Evolutionary conservation across 192 early-diverging fungal genomes (phyloP).

Genomic region (Globomyces pollinis-pini): DNA sequence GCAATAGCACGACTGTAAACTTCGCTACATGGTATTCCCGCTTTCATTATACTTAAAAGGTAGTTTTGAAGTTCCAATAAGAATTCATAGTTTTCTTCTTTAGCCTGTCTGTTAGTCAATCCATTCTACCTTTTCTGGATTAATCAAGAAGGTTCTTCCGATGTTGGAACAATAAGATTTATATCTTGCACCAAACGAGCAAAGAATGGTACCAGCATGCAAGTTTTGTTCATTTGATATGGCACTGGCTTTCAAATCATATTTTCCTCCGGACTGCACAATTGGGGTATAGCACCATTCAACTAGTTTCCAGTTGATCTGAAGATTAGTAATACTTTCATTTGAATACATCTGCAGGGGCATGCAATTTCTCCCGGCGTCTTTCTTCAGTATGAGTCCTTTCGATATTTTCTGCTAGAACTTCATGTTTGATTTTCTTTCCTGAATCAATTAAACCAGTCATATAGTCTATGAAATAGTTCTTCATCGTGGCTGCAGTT

Average conservation of each 20-base stretch:
- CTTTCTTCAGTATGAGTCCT: slow-evolving; percentile 57
- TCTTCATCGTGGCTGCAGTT: slow-evolving; percentile 69
- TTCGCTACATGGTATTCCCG: slow-evolving; percentile 67
- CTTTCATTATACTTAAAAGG: slow-evolving; percentile 57
- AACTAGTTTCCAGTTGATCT: slow-evolving; percentile 52
- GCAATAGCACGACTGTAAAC: slow-evolving; percentile 65
- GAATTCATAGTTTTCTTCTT: slow-evolving; percentile 92
- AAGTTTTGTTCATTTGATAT: slow-evolving; percentile 63
- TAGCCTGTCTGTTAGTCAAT: no score
- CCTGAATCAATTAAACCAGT: slow-evolving; percentile 79
- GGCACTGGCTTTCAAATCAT: slow-evolving; percentile 77
- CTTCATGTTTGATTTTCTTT: slow-evolving; percentile 75
- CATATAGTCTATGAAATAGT: slow-evolving; percentile 83
- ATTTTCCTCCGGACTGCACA: slow-evolving; percentile 92
- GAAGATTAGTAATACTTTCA: no score
- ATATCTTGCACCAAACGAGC: slow-evolving; percentile 90
- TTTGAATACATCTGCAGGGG: slow-evolving; percentile 55
- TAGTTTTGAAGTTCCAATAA: slow-evolving; percentile 77
- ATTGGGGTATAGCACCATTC: slow-evolving; percentile 93
- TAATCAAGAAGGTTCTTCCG: slow-evolving; percentile 86
- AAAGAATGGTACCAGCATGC: slow-evolving; percentile 84
- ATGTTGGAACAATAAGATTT: slow-evolving; percentile 93
- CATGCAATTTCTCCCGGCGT: slow-evolving; percentile 54
- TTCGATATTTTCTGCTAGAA: slow-evolving; percentile 68
- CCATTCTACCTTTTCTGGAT: slow-evolving; percentile 81